These are phyloP conservation scores for Ustilago crameri DNA, from an alignment of 1,284 basidiomycete species.

Conservation along the genomic window DNA sequence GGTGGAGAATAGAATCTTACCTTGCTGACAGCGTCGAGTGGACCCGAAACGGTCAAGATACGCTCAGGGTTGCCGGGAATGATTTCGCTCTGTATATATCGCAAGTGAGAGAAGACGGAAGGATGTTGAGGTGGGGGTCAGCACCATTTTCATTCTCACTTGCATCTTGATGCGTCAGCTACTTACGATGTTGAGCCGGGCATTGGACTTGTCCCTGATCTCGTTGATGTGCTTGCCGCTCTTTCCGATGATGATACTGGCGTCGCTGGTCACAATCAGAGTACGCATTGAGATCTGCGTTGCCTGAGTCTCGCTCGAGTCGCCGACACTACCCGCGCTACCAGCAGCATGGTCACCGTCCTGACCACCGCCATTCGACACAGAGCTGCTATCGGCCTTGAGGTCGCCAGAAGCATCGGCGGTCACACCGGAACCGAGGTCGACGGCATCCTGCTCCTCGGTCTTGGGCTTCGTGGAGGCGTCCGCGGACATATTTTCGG, in stretches of 20 bases:
- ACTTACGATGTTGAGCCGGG: constrained; percentile 72
- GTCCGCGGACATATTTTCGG: constrained; percentile 45
- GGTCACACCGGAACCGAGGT: constrained; percentile 43
- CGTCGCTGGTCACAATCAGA: constrained; percentile 98
- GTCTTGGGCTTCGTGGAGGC: constrained; percentile 26
- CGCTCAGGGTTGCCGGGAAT: constrained; percentile 89
- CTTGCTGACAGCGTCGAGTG: constrained; percentile 98
- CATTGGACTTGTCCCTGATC: constrained; percentile 96
- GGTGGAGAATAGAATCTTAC: constrained; percentile 70
- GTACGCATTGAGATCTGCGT: constrained; percentile 66
- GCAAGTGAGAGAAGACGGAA: not conserved
- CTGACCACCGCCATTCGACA: constrained; percentile 27
- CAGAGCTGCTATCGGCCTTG: constrained; percentile 35
- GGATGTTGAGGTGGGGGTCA: not conserved
- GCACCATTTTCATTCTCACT: not conserved
- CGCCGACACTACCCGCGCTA: constrained; percentile 37
- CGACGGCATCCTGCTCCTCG: constrained; percentile 54
- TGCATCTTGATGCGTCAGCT: not conserved
- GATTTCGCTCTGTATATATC: constrained; percentile 57
- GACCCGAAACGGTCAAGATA: constrained; percentile 94
- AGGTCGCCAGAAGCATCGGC: constrained; percentile 39
- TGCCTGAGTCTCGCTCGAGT: constrained; percentile 44
- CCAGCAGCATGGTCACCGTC: constrained; percentile 35
- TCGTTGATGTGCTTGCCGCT: constrained; percentile 96
- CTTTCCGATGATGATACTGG: constrained; percentile 98